Evolutionary conservation across 1,139 yeast genomes (phyloP).

Genomic region (Saccharomyces uvarum): DNA sequence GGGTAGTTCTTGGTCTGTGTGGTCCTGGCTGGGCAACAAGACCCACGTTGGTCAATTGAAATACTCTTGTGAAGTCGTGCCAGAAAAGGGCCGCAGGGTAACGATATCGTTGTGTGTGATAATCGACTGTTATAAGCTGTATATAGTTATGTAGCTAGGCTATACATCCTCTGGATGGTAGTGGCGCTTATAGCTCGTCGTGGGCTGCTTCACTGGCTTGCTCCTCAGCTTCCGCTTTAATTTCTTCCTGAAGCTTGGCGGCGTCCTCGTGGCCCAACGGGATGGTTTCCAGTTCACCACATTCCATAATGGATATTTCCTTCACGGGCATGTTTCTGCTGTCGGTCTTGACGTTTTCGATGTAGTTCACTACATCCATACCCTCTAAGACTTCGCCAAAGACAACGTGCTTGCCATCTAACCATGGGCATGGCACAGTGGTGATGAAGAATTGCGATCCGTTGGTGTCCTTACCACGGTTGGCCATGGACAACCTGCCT

Average conservation of each 20-base stretch:
- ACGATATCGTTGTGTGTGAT: not conserved
- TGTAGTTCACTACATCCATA: slow-evolving; percentile 48
- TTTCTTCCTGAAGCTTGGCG: not conserved
- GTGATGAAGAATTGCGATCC: slow-evolving; percentile 76
- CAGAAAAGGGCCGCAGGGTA: not conserved
- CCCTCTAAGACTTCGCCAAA: slow-evolving; percentile 74
- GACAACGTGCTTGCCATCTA: slow-evolving; percentile 69
- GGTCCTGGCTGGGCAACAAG: not conserved
- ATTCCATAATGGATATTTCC: slow-evolving; percentile 41
- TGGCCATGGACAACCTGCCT: slow-evolving; percentile 75
- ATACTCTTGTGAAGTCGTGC: not conserved
- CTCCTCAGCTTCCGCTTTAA: not conserved
- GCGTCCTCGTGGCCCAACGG: slow-evolving; percentile 7
- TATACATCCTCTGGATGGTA: not conserved
- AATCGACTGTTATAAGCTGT: not conserved
- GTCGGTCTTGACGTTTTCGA: slow-evolving; percentile 38
- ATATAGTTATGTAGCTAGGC: not conserved
- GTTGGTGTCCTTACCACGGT: slow-evolving; percentile 71
- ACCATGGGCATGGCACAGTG: slow-evolving; percentile 54
- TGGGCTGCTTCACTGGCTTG: not conserved
- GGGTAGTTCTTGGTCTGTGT: not conserved
- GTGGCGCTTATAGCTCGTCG: not conserved
- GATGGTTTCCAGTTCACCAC: slow-evolving; percentile 30
- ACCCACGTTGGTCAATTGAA: not conserved
- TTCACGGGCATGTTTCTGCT: slow-evolving; percentile 46